Evolutionary conservation across 2,329 filamentous ascomycete species (phyloP), one percentile per base, ranked within the genome.

Genomic region (Fusarium continuum): DNA sequence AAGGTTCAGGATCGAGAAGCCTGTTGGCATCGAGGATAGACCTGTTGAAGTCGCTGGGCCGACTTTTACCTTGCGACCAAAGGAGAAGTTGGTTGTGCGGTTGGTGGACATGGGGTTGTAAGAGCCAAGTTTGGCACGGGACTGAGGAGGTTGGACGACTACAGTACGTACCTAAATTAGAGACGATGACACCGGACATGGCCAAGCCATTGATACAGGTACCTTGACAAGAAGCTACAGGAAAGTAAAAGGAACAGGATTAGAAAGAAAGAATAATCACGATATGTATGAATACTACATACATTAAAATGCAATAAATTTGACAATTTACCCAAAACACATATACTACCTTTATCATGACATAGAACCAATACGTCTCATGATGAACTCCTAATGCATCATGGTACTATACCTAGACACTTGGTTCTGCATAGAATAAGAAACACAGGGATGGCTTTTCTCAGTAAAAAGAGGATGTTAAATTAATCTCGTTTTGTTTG

Each of bases 1-100:
- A 4, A 65, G 64, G 19, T 79, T 76, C 55, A 55, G 55, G 14
- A 69, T 78, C 20, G 61, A 73, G 25, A 57, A 49, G 26, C 67
- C 59, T 11, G 16, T 48, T 16, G 60, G 63, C 6, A 52, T 32
- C 6, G 59, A 62, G 19, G 53, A 55, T 3, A 67, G 65, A 22
- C 34, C 35, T 2, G 62, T 71, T 35, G 61, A 66, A 61, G 54
- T 72, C 28, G 65, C 51, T 32, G 58, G 61, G 22, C 71, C 65
- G 26, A 55, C 61, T 8, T 70, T 72, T 36, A 70, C 70, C n/a
- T 50, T 72, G 44, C 68, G 69, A 7, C 70, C 69, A 8, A 72
- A 69, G 48, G 66, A 70, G n/a, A 71, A 67, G 56, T 25, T 71
- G 53, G 56, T 61, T 29, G 59, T 71, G 11, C 39, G 45, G n/a